Evolutionary conservation across 2,329 filamentous ascomycete genomes (phyloP).

Genomic region (Penicillium sp.): DNA sequence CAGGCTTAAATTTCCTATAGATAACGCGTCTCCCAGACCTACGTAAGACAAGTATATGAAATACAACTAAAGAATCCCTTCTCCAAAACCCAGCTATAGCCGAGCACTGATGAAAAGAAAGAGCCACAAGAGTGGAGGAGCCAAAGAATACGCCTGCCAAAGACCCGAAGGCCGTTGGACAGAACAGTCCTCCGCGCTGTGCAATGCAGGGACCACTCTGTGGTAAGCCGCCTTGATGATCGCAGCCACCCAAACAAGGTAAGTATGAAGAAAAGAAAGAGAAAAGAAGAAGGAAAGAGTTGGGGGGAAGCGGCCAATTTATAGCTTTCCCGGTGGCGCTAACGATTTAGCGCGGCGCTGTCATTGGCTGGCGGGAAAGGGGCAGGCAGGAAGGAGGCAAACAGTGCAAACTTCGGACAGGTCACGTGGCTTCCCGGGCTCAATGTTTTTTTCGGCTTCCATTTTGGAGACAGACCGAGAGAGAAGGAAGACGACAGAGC

Average conservation of each 20-base stretch:
- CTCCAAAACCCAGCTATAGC: slow-evolving; percentile 33
- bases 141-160: slow-evolving; percentile 51
- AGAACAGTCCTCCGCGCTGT: slow-evolving; percentile 51
- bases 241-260: slow-evolving; percentile 48
- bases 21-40: too few relatives aligned
- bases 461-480: slow-evolving; percentile 19
- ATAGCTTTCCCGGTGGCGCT: slow-evolving; percentile 1
- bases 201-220: slow-evolving; percentile 54
- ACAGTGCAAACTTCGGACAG: neutral
- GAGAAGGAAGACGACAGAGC: neutral
- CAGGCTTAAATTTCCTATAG: too few relatives aligned
- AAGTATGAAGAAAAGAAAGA: slow-evolving; percentile 50
- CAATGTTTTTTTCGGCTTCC: slow-evolving; percentile 18
- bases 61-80: slow-evolving; percentile 21
- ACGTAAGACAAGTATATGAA: too few relatives aligned
- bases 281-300: slow-evolving; percentile 24
- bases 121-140: slow-evolving; percentile 28
- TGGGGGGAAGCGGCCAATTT: slow-evolving; percentile 29
- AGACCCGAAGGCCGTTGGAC: slow-evolving; percentile 49
- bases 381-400: neutral
- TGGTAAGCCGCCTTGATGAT: slow-evolving; percentile 45
- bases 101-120: slow-evolving; percentile 42
- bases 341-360: slow-evolving; percentile 25
- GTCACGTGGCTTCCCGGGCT: slow-evolving; percentile 24
- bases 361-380: slow-evolving; percentile 16